Evolutionary conservation across 352 stramenopile genomes (phyloP), one percentile per base, ranked within the genome.

Genomic region (Thalassiosira livingstoniorum): DNA sequence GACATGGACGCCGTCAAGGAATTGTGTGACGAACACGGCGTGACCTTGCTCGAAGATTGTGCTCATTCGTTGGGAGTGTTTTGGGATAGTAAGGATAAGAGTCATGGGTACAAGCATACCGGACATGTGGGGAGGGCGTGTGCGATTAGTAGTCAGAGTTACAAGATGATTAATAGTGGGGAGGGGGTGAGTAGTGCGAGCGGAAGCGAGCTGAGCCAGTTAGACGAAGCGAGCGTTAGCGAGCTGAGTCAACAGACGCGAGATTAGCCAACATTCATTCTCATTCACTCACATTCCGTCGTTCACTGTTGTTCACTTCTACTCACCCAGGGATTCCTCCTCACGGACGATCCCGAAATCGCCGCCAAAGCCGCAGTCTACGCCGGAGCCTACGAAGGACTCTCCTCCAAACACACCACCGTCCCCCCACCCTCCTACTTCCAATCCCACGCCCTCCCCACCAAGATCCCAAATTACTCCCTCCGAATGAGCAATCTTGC

Each of bases 161-260:
- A 96, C 86, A 96, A 96, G 70, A 93, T 96, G 79, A 92, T 96
- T 60, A 95, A 96, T 81, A 91, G 81, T 37, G 92, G 92, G 64
- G 92, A 96, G 70, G 92, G 92, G 32, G n/a, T n/a, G n/a, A n/a
- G n/a, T n/a, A n/a, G n/a, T n/a, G n/a, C n/a, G n/a, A n/a, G n/a
- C n/a, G n/a, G n/a, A n/a, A n/a, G n/a, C n/a, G n/a, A n/a, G n/a
- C n/a, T n/a, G n/a, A n/a, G n/a, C n/a, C n/a, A n/a, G n/a, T n/a
- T n/a, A n/a, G n/a, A n/a, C n/a, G n/a, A n/a, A n/a, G n/a, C n/a
- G n/a, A n/a, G n/a, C n/a, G n/a, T n/a, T n/a, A n/a, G n/a, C n/a
- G n/a, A n/a, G n/a, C n/a, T n/a, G n/a, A n/a, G n/a, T n/a, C n/a
- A n/a, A n/a, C n/a, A n/a, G n/a, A n/a, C n/a, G n/a, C n/a, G n/a